phyloP scores from a whole-genome alignment of 805 yeast genomes.

The Cyberlindnera nakhonratchasimensis region DNA sequence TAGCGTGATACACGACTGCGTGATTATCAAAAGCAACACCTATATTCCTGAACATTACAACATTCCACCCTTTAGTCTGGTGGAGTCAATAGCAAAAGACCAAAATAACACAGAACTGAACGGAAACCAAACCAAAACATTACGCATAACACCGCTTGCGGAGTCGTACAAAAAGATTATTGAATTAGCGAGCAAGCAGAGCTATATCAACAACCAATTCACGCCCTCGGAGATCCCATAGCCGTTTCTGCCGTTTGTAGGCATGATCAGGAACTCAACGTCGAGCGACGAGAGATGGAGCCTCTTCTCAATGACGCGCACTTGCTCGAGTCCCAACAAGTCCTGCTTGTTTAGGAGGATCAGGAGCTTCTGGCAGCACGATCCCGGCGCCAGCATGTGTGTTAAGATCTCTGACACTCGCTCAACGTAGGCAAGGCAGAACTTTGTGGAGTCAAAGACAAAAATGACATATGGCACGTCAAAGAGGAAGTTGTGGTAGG shows the following conservation, averaged over 20 bases:
- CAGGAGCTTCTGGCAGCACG: slow-evolving; percentile 16
- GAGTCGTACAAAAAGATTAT: slow-evolving; percentile 30
- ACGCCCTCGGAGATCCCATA: slow-evolving; percentile 29
- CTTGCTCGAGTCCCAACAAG: slow-evolving; percentile 4
- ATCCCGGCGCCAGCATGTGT: slow-evolving; percentile 5
- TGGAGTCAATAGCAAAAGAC: slow-evolving; percentile 16
- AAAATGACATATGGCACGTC: slow-evolving; percentile 20
- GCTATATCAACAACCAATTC: slow-evolving; percentile 28
- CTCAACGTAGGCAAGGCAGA: slow-evolving; percentile 12
- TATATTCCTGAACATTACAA: slow-evolving; percentile 39
- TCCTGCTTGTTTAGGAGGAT: slow-evolving; percentile 25
- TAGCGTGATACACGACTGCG: slow-evolving; percentile 49
- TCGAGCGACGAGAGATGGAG: slow-evolving; percentile 8
- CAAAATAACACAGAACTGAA: background rate
- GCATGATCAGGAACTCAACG: slow-evolving; percentile 20
- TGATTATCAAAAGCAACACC: slow-evolving; percentile 41
- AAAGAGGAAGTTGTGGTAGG: slow-evolving; percentile 21
- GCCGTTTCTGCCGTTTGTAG: slow-evolving; percentile 15
- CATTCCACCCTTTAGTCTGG: slow-evolving; percentile 52
- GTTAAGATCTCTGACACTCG: slow-evolving; percentile 7
- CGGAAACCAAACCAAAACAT: slow-evolving; percentile 1
- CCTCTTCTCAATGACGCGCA: slow-evolving; percentile 15
- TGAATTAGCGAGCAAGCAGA: slow-evolving; percentile 22
- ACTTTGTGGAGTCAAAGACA: slow-evolving; percentile 22
- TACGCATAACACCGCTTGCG: slow-evolving; percentile 21